Conservation (phyloP, 768 basidiomycete species). For the Tricholoma terreum region DNA sequence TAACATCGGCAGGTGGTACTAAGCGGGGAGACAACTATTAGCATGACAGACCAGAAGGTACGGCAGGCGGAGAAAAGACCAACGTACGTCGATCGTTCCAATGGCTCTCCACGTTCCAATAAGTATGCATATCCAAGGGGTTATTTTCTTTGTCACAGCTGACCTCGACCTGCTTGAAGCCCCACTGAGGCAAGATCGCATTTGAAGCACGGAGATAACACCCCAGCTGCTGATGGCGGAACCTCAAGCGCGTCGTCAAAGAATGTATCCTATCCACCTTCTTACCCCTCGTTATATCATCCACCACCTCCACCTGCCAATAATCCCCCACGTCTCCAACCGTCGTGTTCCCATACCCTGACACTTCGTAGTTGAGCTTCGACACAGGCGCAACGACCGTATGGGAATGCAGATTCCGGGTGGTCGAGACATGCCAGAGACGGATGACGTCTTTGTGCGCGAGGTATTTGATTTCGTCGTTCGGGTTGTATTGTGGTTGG, state of each 20-base stretch:
- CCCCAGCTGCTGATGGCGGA: slow-evolving; percentile 71
- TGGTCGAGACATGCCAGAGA: slow-evolving; percentile 77
- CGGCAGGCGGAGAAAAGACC: not conserved
- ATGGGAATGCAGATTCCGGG: slow-evolving; percentile 92
- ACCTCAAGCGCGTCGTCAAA: slow-evolving; percentile 84
- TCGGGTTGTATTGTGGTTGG: slow-evolving; percentile 59
- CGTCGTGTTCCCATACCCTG: slow-evolving; percentile 89
- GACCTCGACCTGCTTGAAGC: slow-evolving; percentile 98
- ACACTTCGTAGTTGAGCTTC: slow-evolving; percentile 88
- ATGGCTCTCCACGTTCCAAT: slow-evolving; percentile 98
- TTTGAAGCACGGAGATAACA: slow-evolving; percentile 93
- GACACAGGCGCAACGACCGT: slow-evolving; percentile 81
- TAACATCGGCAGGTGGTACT: slow-evolving; percentile 84
- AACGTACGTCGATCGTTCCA: slow-evolving; percentile 91
- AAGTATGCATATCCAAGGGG: slow-evolving; percentile 76
- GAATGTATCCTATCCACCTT: slow-evolving; percentile 76
- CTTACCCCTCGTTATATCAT: slow-evolving; percentile 72
- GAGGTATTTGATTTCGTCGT: slow-evolving; percentile 68
- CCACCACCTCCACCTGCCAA: slow-evolving; percentile 92
- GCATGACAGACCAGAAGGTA: not conserved
- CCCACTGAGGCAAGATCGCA: slow-evolving; percentile 92
- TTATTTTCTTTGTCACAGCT: slow-evolving; percentile 89
- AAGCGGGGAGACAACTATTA: not conserved
- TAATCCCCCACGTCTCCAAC: slow-evolving; percentile 87
- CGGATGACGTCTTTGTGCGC: slow-evolving; percentile 76